These are phyloP conservation scores for Gomphus bonarii DNA, from an alignment of 1,284 basidiomycete genomes.

Conservation along the genomic window DNA sequence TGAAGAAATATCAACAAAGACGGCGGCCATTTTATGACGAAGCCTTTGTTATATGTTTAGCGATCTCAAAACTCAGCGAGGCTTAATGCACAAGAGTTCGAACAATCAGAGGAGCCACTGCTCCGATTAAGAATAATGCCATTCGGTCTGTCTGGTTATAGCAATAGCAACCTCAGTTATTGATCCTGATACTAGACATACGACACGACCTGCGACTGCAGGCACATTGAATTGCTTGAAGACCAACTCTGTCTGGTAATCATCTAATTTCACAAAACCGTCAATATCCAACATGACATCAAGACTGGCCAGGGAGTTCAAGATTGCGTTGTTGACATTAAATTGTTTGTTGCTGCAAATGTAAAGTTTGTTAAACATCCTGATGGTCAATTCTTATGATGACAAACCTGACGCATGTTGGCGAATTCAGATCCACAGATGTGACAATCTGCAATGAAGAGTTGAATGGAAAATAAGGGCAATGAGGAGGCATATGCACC, in stretches of 20 bases:
- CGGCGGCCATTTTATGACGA: slow-evolving; percentile 35
- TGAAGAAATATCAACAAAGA: background rate
- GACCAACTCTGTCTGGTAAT: slow-evolving; percentile 51
- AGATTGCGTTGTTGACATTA: slow-evolving; percentile 48
- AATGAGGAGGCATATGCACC: slow-evolving; percentile 22
- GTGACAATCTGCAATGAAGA: slow-evolving; percentile 35
- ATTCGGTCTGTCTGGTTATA: slow-evolving; percentile 47
- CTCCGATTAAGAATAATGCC: slow-evolving; percentile 59
- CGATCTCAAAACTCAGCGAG: slow-evolving; percentile 43
- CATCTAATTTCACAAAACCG: slow-evolving; percentile 44
- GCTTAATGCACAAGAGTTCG: slow-evolving; percentile 58
- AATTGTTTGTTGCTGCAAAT: slow-evolving; percentile 48
- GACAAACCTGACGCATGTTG: slow-evolving; percentile 44
- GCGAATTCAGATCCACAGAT: slow-evolving; percentile 39
- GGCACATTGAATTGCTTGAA: slow-evolving; percentile 57
- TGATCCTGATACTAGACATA: background rate
- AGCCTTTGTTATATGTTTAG: slow-evolving; percentile 48
- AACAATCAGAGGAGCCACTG: slow-evolving; percentile 54
- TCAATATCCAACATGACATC: slow-evolving; percentile 42
- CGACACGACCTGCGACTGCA: slow-evolving; percentile 33
- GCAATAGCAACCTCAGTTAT: slow-evolving; percentile 2
- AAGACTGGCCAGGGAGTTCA: slow-evolving; percentile 51
- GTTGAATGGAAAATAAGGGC: background rate
- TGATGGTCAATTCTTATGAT: slow-evolving; percentile 17
- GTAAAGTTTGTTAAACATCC: slow-evolving; percentile 7